Evolutionary conservation across 2,329 filamentous ascomycete species (phyloP).

Genomic region (Aureobasidium uvarum): DNA sequence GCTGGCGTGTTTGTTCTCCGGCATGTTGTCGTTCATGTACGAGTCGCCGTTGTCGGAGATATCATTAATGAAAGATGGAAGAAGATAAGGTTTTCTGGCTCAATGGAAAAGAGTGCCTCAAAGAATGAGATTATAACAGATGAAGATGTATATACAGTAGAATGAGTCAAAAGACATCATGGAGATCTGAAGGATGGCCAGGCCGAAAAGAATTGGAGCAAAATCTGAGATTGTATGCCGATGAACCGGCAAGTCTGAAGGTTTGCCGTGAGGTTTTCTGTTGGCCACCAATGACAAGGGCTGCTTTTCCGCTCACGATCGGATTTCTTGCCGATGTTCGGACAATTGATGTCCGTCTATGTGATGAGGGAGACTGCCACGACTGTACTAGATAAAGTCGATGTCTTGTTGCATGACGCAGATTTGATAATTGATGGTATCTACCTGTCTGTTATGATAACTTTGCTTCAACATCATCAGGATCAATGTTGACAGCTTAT

Average conservation of each 20-base stretch:
- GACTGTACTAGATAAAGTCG: not conserved
- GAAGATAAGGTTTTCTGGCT: not conserved
- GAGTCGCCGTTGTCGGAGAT: not conserved
- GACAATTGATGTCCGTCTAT: not conserved
- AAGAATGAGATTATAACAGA: not conserved
- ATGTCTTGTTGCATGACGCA: not conserved
- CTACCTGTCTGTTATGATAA: not conserved
- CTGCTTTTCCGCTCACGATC: conserved; percentile 11
- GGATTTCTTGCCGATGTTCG: not conserved
- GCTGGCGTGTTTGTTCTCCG: conserved; percentile 8
- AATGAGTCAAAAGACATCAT: conserved; percentile 23
- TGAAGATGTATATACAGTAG: not conserved
- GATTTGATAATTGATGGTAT: no score
- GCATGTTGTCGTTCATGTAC: conserved; percentile 15
- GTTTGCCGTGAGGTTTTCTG: conserved; percentile 13
- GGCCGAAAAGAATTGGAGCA: conserved; percentile 21
- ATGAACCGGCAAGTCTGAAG: not conserved
- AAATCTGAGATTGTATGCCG: conserved; percentile 20
- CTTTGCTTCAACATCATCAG: not conserved
- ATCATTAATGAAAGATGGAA: not conserved
- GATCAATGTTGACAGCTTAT: not conserved
- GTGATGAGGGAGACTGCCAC: no score
- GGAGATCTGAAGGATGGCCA: conserved; percentile 7
- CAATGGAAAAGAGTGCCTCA: not conserved
- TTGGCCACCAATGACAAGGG: conserved; percentile 3